Evolutionary conservation across 768 basidiomycete genomes (phyloP).

Genomic region (Podaxis sp.): DNA sequence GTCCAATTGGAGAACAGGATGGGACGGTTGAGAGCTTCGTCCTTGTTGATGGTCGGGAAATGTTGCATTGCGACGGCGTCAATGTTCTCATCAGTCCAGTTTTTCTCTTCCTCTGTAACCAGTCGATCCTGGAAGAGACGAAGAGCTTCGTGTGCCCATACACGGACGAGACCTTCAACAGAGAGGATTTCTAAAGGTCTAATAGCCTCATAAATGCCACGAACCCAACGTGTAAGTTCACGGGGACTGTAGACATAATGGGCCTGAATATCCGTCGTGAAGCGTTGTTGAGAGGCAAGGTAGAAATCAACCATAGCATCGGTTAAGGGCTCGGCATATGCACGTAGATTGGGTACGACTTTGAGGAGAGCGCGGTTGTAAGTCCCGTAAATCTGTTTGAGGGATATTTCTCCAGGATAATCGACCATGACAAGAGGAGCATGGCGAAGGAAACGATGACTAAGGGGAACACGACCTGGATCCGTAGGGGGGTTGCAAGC

Average conservation of each 20-base stretch:
- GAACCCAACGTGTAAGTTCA: slow-evolving; percentile 96
- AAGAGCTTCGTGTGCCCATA: slow-evolving; percentile 98
- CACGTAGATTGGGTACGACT: slow-evolving; percentile 89
- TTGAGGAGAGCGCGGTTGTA: slow-evolving; percentile 96
- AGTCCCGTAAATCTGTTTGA: slow-evolving; percentile 98
- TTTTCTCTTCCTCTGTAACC: slow-evolving; percentile 88
- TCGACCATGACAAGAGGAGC: slow-evolving; percentile 99
- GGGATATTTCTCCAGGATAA: slow-evolving; percentile 94
- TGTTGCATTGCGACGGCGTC: slow-evolving; percentile 81
- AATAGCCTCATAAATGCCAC: slow-evolving; percentile 97
- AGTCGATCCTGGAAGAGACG: slow-evolving; percentile 98
- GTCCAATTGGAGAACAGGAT: slow-evolving; percentile 99
- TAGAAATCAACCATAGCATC: slow-evolving; percentile 98
- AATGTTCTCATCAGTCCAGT: slow-evolving; percentile 94
- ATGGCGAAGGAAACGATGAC: slow-evolving; percentile 95
- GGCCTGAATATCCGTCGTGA: slow-evolving; percentile 96
- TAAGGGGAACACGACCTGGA: slow-evolving; percentile 97
- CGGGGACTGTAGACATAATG: slow-evolving; percentile 99
- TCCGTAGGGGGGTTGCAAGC: slow-evolving; percentile 99
- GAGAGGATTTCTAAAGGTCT: slow-evolving; percentile 90
- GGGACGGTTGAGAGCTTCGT: slow-evolving; percentile 84
- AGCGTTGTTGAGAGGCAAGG: slow-evolving; percentile 88
- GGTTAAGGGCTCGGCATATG: slow-evolving; percentile 92
- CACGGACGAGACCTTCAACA: slow-evolving; percentile 91
- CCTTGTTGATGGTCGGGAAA: slow-evolving; percentile 90